Base-by-base conservation (phyloP, 345 rosid species). In the Citrus reticulata region DNA sequence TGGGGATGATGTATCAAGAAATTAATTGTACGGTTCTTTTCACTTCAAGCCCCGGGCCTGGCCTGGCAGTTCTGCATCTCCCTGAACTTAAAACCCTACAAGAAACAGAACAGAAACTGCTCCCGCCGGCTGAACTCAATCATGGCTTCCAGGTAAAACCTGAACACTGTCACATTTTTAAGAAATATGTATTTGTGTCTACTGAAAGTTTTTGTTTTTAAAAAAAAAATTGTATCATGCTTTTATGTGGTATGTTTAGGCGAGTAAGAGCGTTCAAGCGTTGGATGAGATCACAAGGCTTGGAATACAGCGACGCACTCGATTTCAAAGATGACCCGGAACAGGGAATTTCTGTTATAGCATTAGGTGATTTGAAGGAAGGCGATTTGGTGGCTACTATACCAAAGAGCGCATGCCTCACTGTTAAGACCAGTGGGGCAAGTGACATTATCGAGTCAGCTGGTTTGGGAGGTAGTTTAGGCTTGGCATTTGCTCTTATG, bases 361-460 rank as follows among this genome's bases (percentile, higher is more conserved):
- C 97, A 1, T 65, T 86, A 11, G 63, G 86, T 63, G 93, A 92
- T 79, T 78, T 95, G 75, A 88, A 84, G 64, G 91, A 88, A 85
- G 98, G 98, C 8, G 94, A 95, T 72, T 87, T 87, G 55, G 90
- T 93, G 27, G 94, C 97, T 40, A 77, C 64, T 7, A 93, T 95
- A 74, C 95, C 98, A 1, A 95, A 93, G 85, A 27, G 73, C 4
- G 92, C 97, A 68, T 95, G 98, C 82, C 97, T 95, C 81, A 92
- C 97, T 32, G 76, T 88, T 9, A 91, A 84, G 78, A 91, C 89
- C 7, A 86, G 89, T 63, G 93, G 90, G 9, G 95, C 97, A 4
- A 59, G 85, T 46, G 84, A 80, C 59, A 59, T 91, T 20, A 90
- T 95, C 24, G 87, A 88, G 61, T 73, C 88, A 7, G 87, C 94